Percentiles rank a stretch among this genome's conserved stretches.
Evolutionary conservation across 306 rosid species (phyloP).

Genomic region (Dryas alaskensis): DNA sequence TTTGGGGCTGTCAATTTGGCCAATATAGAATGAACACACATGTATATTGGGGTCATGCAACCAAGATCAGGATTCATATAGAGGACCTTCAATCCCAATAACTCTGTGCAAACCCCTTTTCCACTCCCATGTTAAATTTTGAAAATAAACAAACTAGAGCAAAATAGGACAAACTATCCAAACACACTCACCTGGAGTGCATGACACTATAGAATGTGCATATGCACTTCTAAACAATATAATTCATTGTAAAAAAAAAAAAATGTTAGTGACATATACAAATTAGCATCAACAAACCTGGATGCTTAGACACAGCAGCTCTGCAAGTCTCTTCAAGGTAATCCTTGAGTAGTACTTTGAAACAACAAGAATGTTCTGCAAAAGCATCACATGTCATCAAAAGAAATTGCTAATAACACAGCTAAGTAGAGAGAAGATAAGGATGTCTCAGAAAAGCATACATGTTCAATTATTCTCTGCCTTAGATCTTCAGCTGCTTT

Average conservation of each 20-base stretch:
- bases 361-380: constrained; percentile 85
- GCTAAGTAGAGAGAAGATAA: background rate
- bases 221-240: background rate
- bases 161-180: too few relatives aligned
- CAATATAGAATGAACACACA: too few relatives aligned
- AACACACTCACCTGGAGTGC: too few relatives aligned
- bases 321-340: constrained; percentile 68
- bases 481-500: constrained; percentile 86
- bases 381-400: constrained; percentile 16
- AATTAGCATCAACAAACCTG: constrained; percentile 51
- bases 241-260: background rate
- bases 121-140: too few relatives aligned
- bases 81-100: too few relatives aligned
- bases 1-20: too few relatives aligned
- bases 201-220: too few relatives aligned
- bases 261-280: background rate
- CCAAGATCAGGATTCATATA: too few relatives aligned
- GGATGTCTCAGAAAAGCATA: constrained; percentile 23
- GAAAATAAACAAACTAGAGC: too few relatives aligned
- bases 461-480: constrained; percentile 88
- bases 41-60: too few relatives aligned
- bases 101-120: too few relatives aligned
- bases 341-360: constrained; percentile 71
- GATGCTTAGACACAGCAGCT: constrained; percentile 66
- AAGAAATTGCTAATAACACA: background rate